These are phyloP conservation scores for Erodium chrysanthum DNA, from an alignment of 441 rosid species.

Conservation along the genomic window DNA sequence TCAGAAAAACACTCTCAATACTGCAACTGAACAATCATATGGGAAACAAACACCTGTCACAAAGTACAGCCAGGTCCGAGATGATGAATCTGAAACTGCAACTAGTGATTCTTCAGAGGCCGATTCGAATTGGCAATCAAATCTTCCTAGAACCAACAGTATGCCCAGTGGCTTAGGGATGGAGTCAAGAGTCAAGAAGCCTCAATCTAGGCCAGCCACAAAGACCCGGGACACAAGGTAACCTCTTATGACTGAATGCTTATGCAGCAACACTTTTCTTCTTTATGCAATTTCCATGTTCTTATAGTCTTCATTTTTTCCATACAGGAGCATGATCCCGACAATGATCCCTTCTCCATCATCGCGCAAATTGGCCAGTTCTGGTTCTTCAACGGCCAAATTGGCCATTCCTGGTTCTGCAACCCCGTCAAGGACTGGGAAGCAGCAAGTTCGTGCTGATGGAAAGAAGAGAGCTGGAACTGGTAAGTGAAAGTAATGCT, in stretches of 20 bases:
- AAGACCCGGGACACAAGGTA: constrained; percentile 48
- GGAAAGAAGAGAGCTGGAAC: constrained; percentile 47
- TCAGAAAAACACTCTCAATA: constrained; percentile 25
- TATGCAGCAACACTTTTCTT: background rate
- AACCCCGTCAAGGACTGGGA: constrained; percentile 25
- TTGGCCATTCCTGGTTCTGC: constrained; percentile 25
- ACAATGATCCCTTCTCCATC: constrained; percentile 56
- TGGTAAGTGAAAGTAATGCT: constrained; percentile 31
- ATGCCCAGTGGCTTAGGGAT: constrained; percentile 22
- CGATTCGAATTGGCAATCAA: constrained; percentile 37
- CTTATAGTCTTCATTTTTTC: background rate
- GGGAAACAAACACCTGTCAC: constrained; percentile 21
- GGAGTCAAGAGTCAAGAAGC: constrained; percentile 46
- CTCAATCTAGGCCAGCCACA: constrained; percentile 29
- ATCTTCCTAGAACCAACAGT: constrained; percentile 37
- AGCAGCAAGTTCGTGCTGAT: constrained; percentile 29
- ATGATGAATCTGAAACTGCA: constrained; percentile 36
- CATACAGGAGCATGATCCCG: constrained; percentile 56
- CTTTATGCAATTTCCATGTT: background rate
- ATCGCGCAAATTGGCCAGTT: constrained; percentile 11
- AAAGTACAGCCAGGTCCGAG: constrained; percentile 27
- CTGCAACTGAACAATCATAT: constrained; percentile 24
- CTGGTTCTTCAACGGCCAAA: constrained; percentile 16
- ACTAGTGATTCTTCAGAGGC: constrained; percentile 52
- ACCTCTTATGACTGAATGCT: background rate